Evolutionary conservation across 208 protist species (phyloP).

Genomic region (Leishmania lainsoni): DNA sequence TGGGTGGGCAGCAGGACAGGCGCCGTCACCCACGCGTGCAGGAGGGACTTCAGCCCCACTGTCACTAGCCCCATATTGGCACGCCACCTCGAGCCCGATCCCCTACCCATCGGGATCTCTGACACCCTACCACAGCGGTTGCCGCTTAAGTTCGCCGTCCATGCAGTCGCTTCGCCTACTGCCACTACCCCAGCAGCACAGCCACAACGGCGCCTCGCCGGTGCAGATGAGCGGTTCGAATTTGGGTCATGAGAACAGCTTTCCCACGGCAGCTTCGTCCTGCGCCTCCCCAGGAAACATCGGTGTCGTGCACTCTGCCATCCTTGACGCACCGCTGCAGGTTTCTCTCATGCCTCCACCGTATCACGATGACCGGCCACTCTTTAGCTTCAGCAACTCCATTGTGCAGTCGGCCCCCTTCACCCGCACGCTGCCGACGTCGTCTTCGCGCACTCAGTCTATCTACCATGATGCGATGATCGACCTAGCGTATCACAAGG

Average conservation of each 20-base stretch:
- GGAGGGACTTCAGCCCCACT: not conserved
- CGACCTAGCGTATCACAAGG: constrained; percentile 23
- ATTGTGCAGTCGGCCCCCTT: constrained; percentile 27
- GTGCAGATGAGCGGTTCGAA: constrained; percentile 29
- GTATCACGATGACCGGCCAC: constrained; percentile 9
- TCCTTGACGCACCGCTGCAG: constrained; percentile 40
- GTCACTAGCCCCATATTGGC: constrained; percentile 33
- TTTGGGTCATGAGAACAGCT: constrained; percentile 18
- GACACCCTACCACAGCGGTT: constrained; percentile 14
- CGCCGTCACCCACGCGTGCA: constrained; percentile 16
- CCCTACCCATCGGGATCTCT: constrained; percentile 22
- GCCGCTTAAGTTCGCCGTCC: constrained; percentile 18
- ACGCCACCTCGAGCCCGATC: constrained; percentile 9
- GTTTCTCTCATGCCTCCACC: constrained; percentile 28
- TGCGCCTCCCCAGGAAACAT: constrained; percentile 3
- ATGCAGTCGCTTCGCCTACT: constrained; percentile 16
- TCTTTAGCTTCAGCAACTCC: constrained; percentile 32
- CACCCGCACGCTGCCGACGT: constrained; percentile 15
- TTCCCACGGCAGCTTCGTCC: constrained; percentile 3
- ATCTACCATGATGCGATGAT: constrained; percentile 30
- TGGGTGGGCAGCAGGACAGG: not conserved
- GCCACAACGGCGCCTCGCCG: constrained; percentile 21
- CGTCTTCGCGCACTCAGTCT: constrained; percentile 19
- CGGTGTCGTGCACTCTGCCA: constrained; percentile 22
- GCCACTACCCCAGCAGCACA: constrained; percentile 8